These are phyloP conservation scores for Sarocladium strictum DNA, from an alignment of 2,329 filamentous ascomycete species.

Conservation along the genomic window DNA sequence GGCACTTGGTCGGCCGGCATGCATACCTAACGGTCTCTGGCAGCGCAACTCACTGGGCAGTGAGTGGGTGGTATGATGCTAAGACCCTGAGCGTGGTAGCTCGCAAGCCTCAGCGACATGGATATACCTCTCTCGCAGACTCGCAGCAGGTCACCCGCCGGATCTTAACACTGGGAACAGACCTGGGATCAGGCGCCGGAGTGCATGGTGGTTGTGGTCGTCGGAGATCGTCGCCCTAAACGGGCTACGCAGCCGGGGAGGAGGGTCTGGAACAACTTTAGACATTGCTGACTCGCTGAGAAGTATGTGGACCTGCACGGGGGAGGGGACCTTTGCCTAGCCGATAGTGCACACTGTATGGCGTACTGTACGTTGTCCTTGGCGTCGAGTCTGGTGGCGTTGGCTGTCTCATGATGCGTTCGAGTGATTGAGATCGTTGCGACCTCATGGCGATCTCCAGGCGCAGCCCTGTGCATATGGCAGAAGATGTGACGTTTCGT, in stretches of 20 bases:
- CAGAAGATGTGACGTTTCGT: background rate
- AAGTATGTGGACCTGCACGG: background rate
- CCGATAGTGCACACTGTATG: constrained; percentile 7
- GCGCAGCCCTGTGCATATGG: constrained; percentile 4
- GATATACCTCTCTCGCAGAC: background rate
- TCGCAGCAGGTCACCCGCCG: background rate
- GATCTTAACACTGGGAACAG: background rate
- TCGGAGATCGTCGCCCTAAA: constrained; percentile 9
- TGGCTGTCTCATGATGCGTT: background rate
- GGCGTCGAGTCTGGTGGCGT: background rate
- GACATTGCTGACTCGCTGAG: constrained; percentile 2
- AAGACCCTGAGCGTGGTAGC: background rate
- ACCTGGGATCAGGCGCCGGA: constrained; percentile 1
- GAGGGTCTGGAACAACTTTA: constrained; percentile 7
- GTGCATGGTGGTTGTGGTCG: background rate
- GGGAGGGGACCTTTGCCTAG: constrained; percentile 7
- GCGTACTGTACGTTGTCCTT: constrained; percentile 3
- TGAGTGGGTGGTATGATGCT: background rate
- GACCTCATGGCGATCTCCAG: constrained; percentile 1
- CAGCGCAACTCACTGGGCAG: background rate
- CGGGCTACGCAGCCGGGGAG: constrained; percentile 4
- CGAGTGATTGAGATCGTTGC: constrained; percentile 1
- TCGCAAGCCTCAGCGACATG: background rate
- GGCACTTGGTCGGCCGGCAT: constrained; percentile 4
- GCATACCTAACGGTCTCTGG: background rate